Evolutionary conservation across 2,329 filamentous ascomycete genomes (phyloP).

Genomic region (Dactylellina haptotyla): DNA sequence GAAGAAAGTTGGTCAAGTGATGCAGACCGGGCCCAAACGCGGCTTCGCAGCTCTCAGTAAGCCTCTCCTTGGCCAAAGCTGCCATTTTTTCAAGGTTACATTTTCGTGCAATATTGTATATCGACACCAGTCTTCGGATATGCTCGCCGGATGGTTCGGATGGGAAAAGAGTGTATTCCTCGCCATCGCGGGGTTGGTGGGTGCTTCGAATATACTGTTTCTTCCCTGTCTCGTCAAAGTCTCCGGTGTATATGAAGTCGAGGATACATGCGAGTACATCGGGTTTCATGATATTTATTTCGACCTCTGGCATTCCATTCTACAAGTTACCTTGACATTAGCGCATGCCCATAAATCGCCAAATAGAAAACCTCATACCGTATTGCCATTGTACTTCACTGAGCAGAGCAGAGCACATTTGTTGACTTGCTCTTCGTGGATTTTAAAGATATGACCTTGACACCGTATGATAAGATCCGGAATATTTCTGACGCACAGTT

Average conservation of each 20-base stretch:
- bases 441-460: conserved; percentile 16
- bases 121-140: conserved; percentile 9
- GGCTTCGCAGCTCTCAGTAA: too few relatives aligned
- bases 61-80: too few relatives aligned
- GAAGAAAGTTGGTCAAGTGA: conserved; percentile 15
- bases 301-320: conserved; percentile 13
- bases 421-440: conserved; percentile 26
- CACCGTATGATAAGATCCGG: conserved; percentile 34
- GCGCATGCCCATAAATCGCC: background rate
- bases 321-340: background rate
- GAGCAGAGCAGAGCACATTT: conserved; percentile 7
- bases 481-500: background rate
- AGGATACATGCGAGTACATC: conserved; percentile 24
- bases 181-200: background rate
- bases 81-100: too few relatives aligned
- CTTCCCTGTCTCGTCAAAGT: conserved; percentile 32
- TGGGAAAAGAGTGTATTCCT: background rate
- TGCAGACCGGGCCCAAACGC: too few relatives aligned
- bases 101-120: too few relatives aligned
- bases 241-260: conserved; percentile 34
- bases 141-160: background rate
- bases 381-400: conserved; percentile 16
- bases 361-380: background rate
- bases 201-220: conserved; percentile 22
- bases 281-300: conserved; percentile 11